Base-by-base conservation (phyloP, 805 yeast species). In the Hanseniaspora hatyaiensis region DNA sequence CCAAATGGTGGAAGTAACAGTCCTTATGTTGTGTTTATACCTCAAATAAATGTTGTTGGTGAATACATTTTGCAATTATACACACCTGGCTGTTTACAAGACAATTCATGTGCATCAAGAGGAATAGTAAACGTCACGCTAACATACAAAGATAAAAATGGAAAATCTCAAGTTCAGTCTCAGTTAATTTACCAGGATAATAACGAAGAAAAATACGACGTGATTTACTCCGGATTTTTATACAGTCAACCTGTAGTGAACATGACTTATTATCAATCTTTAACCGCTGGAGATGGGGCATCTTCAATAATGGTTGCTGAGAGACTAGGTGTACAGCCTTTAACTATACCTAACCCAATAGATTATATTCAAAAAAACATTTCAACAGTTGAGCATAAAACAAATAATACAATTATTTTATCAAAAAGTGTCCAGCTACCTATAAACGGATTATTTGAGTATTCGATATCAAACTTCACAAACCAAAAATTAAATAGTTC, bases 41-140 rank as follows among this genome's bases (percentile, higher is more conserved):
- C 95, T 8, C 80, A 80, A 53, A 74, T 86, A 16, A 68, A 82
- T 0, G 72, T 75, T 52, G 69, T 84, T 0, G 96, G 96, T 8
- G 69, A 77, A 51, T 92, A 86, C 61, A 68, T 84, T 0, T 69
- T 92, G 20, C 66, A 75, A 45, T 55, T 88, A 42, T 80, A 75
- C 55, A 92, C 98, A 0, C 96, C 96, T 0, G 97, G 97, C 0
- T 92, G 98, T 65, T 46, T 61, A 1, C 59, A 55, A 3, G 95
- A 83, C 59, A 63, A 66, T 42, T 72, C 92, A 0, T 92, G 98
- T 64, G 54, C 59, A 19, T 50, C 65, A 18, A 73, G 98, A 59
- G 89, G 94, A 9, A 72, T 75, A 22, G 89, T 84, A 3, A 84
- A 84, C 55, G 95, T 80, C 0, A 72, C 94, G 0, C 67, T 88